A percentile compares a stretch with the other conserved stretches of the same genome.
phyloP scores from a whole-genome alignment of 495 filamentous ascomycete species.

The Barbatosphaeria neglecta region DNA sequence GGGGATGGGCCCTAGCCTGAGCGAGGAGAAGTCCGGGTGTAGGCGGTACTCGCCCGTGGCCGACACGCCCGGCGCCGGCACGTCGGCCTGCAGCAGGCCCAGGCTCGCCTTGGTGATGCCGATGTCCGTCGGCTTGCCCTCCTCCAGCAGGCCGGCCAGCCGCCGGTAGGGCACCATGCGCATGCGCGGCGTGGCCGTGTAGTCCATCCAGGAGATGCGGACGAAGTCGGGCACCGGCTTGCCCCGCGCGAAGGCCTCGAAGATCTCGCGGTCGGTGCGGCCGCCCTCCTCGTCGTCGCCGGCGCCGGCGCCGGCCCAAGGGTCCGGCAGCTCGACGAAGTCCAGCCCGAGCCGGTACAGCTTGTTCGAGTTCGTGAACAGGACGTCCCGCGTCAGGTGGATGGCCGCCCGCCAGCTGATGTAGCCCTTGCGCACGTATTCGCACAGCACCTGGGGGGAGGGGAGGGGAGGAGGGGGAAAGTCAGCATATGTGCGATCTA shows the following conservation, averaged over 20 bases:
- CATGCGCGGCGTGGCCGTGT: conserved; percentile 55
- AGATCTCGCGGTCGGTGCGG: conserved; percentile 28
- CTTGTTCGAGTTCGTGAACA: conserved; percentile 61
- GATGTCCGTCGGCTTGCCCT: conserved; percentile 36
- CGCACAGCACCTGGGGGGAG: conserved; percentile 40
- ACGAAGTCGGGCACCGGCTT: conserved; percentile 59
- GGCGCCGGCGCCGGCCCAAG: conserved; percentile 26
- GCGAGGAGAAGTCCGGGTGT: conserved; percentile 46
- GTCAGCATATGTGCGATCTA: too few species aligned
- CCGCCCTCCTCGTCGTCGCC: neutral
- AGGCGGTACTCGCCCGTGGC: conserved; percentile 50
- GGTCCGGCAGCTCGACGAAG: conserved; percentile 18
- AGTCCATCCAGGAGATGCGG: conserved; percentile 71
- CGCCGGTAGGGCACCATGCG: conserved; percentile 58
- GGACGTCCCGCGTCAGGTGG: conserved; percentile 43
- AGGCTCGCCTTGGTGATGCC: conserved; percentile 43
- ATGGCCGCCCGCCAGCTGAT: conserved; percentile 45
- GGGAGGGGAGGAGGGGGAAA: neutral
- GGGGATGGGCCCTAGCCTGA: conserved; percentile 41
- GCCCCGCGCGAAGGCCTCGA: conserved; percentile 49
- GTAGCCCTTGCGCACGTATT: conserved; percentile 49
- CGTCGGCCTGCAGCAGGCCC: conserved; percentile 49
- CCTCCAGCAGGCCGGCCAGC: conserved; percentile 46
- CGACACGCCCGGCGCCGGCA: conserved; percentile 24
- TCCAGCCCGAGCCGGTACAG: conserved; percentile 49